Evolutionary conservation across 2,329 filamentous ascomycete species (phyloP), one percentile per base, ranked within the genome.

Genomic region (Trichoderma hamatum): DNA sequence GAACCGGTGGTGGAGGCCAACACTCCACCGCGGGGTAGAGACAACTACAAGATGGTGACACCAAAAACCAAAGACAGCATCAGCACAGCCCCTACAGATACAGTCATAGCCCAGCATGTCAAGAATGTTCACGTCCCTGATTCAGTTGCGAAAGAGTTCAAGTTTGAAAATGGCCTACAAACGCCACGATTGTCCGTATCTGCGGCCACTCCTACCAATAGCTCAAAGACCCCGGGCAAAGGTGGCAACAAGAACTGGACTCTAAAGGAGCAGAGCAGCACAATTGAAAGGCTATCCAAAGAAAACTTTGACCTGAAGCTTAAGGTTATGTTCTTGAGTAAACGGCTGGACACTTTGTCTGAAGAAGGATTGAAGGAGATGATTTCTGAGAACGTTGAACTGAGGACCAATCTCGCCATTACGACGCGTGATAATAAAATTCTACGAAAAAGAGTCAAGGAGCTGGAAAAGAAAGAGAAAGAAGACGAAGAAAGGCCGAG

Each of bases 261-360:
- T 0, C 83, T 99, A 51, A 98, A 97, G 79, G 96, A 99, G 80
- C 96, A 99, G 80, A 97, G 95, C 77, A 97, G 92, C 80, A 98
- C 95, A 16, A 97, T 99, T 72, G 96, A 99, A 79, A 90, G 94
- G 70, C 85, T 98, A 2, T 96, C 93, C 70, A 99, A 99, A 81
- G 96, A 99, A 79, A 99, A 99, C 73, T 99, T 98, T 77, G 95
- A 97, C 78, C 83, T 98, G 67, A 97, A 98, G 80, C 89, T 98
- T 80, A 96, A 97, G 78, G 96, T 98, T 72, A 96, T 97, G 85
- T 99, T 97, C 76, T 86, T 99, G 60, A 96, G 95, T 75, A 93
- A 98, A 78, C 92, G 95, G 1, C 83, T 99, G 24, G 94, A 97
- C 79, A 96, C 95, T 77, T 87, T 96, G 52, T 97, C 94, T 1